Conservation (phyloP, 768 basidiomycete species). For the Phanerodontia chrysosporium region DNA sequence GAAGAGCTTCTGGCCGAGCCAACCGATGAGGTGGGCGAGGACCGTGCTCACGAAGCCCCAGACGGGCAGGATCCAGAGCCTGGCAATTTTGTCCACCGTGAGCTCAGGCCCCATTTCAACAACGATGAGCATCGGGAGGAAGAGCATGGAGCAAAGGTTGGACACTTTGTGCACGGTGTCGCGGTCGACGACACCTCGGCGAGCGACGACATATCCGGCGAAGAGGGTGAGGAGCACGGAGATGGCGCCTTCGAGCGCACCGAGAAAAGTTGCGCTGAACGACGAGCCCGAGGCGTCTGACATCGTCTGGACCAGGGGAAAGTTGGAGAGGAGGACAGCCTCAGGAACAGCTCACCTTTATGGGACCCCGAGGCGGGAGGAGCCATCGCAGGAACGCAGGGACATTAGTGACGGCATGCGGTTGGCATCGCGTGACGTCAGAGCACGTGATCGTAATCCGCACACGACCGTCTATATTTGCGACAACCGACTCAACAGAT, state of each 20-base stretch:
- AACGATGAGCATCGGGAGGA: slow-evolving; percentile 29
- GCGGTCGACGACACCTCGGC: slow-evolving; percentile 18
- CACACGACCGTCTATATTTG: neutral
- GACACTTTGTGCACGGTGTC: slow-evolving; percentile 21
- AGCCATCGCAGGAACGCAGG: neutral
- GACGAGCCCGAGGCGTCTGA: slow-evolving; percentile 8
- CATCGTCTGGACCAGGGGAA: neutral
- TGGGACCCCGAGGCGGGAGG: neutral
- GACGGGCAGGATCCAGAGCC: slow-evolving; percentile 24
- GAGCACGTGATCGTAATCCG: neutral
- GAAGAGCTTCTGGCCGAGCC: slow-evolving; percentile 18
- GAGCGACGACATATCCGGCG: slow-evolving; percentile 21
- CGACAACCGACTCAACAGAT: slow-evolving; percentile 36
- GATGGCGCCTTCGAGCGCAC: slow-evolving; percentile 25
- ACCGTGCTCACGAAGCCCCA: slow-evolving; percentile 25
- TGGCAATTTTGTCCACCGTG: slow-evolving; percentile 16
- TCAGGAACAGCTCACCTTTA: neutral
- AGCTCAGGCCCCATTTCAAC: slow-evolving; percentile 27
- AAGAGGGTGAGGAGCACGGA: slow-evolving; percentile 27
- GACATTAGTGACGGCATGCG: neutral
- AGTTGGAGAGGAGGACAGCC: neutral
- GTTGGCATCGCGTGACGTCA: slow-evolving; percentile 3
- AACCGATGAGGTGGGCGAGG: slow-evolving; percentile 25
- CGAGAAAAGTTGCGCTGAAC: slow-evolving; percentile 19
- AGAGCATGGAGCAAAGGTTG: slow-evolving; percentile 24